Evolutionary conservation across 1,139 yeast species (phyloP), one percentile per base, ranked within the genome.

Genomic region (Geotrichum europaeum): DNA sequence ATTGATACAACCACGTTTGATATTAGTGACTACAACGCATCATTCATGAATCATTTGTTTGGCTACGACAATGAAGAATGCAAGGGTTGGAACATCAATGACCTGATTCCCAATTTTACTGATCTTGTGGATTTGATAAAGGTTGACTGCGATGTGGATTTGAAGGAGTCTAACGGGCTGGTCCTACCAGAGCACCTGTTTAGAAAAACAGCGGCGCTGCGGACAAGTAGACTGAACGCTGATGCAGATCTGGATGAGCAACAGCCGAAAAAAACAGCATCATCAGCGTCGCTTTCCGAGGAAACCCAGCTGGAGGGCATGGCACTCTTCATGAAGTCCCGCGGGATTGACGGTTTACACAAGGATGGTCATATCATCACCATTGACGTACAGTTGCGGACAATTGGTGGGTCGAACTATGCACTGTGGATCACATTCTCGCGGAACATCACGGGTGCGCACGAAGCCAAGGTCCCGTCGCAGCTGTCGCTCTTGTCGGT

Each of bases 361-460:
- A 73, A 84, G 50, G 94, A 88, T 72, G 96, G 96, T 0, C 77
- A 82, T 30, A 61, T 68, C 1, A 73, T 91, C 10, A 81, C 78
- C 62, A 80, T 92, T 51, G 97, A 92, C 73, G 84, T 89, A 13
- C 97, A 92, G 73, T 73, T 91, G 55, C 79, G 97, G 62, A 89
- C 89, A 4, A 79, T 89, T 22, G 81, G 83, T 25, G 71, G 77
- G 24, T 84, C 83, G 40, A 78, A 84, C 4, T 80, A 82, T 64
- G 85, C 89, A 2, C 73, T 91, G 25, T 92, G 97, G 97, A 79
- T 92, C n/a, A 89, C 97, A 0, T 91, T 88, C 70, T 86, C 96
- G 0, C 81, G 75, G 3, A 68, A 67, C 53, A 65, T 67, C 40
- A 65, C 64, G 32, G 69, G 69, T 7, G 61, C 62, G 36, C 67